A percentile compares a stretch with the other conserved stretches of the same genome.
These are phyloP conservation scores for Stylosanthes scabra DNA, from an alignment of 331 rosid genomes.

Conservation along the genomic window DNA sequence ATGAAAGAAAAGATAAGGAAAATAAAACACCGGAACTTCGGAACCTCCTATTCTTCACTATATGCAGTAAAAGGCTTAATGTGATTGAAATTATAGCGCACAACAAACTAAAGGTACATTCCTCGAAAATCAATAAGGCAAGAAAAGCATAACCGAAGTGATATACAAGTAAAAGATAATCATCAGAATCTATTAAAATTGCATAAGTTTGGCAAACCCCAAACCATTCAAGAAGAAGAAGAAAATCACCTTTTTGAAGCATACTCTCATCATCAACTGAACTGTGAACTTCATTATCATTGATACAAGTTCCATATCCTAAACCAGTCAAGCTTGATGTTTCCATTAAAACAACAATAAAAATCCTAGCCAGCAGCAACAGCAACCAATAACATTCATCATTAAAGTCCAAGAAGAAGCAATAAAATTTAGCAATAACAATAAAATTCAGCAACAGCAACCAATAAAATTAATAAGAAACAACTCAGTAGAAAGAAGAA, in stretches of 20 bases:
- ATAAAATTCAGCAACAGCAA: too few species aligned
- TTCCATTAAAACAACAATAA: too few species aligned
- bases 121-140: not conserved
- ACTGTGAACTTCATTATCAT: slow-evolving; percentile 26
- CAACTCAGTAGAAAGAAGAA: too few species aligned
- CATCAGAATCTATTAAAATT: slow-evolving; percentile 13
- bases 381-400: too few species aligned
- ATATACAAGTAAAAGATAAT: not conserved
- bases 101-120: slow-evolving; percentile 4
- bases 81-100: not conserved
- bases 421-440: too few species aligned
- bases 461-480: too few species aligned
- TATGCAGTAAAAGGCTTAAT: not conserved
- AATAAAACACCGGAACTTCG: not conserved
- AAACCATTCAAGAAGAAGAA: not conserved
- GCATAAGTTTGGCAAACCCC: not conserved
- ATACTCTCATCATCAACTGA: slow-evolving; percentile 35
- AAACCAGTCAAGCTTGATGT: slow-evolving; percentile 32
- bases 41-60: not conserved
- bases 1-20: too few species aligned
- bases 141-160: too few species aligned
- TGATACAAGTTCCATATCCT: slow-evolving; percentile 5
- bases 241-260: slow-evolving; percentile 49
- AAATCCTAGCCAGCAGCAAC: too few species aligned
- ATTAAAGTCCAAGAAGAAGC: too few species aligned